These are phyloP conservation scores for Rhizophlyctis rosea DNA, from an alignment of 192 early-diverging fungal genomes.

Conservation along the genomic window DNA sequence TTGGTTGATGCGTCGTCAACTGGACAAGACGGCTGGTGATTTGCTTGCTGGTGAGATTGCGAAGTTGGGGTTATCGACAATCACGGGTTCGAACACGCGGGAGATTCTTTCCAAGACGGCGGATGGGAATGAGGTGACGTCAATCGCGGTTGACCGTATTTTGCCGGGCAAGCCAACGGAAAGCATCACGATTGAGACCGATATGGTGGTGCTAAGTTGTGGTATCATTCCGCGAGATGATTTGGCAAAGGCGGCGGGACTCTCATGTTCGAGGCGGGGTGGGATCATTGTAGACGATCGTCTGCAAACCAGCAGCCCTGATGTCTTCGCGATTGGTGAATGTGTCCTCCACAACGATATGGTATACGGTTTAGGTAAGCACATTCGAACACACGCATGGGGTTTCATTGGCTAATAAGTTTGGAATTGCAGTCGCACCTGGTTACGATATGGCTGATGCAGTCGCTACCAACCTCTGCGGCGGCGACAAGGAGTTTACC, in stretches of 20 bases:
- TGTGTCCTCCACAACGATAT: slow-evolving; percentile 46
- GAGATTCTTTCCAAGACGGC: neutral
- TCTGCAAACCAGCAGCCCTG: slow-evolving; percentile 38
- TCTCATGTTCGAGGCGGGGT: slow-evolving; percentile 47
- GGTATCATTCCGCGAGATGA: slow-evolving; percentile 62
- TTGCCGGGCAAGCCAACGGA: too few relatives aligned
- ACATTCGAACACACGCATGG: too few relatives aligned
- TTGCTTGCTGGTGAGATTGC: slow-evolving; percentile 51
- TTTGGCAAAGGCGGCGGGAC: slow-evolving; percentile 46
- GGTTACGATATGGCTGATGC: slow-evolving; percentile 74
- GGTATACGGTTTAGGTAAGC: slow-evolving; percentile 47
- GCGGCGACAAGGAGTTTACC: slow-evolving; percentile 35
- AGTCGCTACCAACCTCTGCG: slow-evolving; percentile 49
- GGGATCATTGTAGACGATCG: slow-evolving; percentile 56
- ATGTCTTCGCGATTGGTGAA: slow-evolving; percentile 64
- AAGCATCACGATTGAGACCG: slow-evolving; percentile 5
- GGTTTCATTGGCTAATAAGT: slow-evolving; percentile 1
- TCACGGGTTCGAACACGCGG: neutral
- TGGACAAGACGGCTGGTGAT: slow-evolving; percentile 52
- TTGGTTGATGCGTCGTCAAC: slow-evolving; percentile 53
- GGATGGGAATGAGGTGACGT: too few relatives aligned
- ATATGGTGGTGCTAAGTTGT: slow-evolving; percentile 6
- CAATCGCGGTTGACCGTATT: too few relatives aligned
- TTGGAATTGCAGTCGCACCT: slow-evolving; percentile 49
- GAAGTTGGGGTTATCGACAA: slow-evolving; percentile 37